Evolutionary conservation across 257 asterid genomes (phyloP).

Genomic region (Nemophila menziesii): DNA sequence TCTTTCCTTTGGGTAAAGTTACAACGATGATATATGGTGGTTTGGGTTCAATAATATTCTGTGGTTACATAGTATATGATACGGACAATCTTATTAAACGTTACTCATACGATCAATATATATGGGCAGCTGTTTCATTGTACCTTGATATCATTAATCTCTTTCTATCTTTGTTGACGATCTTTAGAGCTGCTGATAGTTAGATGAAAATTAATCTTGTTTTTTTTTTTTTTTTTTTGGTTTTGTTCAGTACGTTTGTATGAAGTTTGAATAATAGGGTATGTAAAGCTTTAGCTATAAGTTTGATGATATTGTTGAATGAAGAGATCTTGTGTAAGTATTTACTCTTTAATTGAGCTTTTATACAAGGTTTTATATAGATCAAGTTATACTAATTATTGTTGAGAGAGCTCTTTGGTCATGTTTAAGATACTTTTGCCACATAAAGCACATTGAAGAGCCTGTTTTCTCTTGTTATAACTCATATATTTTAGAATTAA

Average conservation of each 20-base stretch:
- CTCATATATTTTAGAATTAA: too few relatives aligned
- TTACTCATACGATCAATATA: conserved; percentile 27
- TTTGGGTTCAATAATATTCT: conserved; percentile 17
- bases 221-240: too few relatives aligned
- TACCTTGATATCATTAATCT: conserved; percentile 38
- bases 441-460: too few relatives aligned
- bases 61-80: conserved; percentile 30
- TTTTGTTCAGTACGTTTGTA: neutral
- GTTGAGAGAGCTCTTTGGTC: too few relatives aligned
- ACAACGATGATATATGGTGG: conserved; percentile 21
- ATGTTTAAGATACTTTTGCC: too few relatives aligned
- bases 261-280: neutral
- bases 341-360: neutral
- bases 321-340: neutral
- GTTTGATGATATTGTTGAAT: neutral
- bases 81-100: conserved; percentile 31
- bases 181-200: conserved; percentile 11
- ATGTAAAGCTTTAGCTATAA: neutral
- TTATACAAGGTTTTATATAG: too few relatives aligned
- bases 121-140: conserved; percentile 32
- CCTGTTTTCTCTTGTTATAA: too few relatives aligned
- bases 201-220: neutral
- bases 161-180: conserved; percentile 16
- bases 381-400: too few relatives aligned
- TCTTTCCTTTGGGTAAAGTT: conserved; percentile 32